Conservation (phyloP, 331 rosid genomes). For the Cydonia oblonga region DNA sequence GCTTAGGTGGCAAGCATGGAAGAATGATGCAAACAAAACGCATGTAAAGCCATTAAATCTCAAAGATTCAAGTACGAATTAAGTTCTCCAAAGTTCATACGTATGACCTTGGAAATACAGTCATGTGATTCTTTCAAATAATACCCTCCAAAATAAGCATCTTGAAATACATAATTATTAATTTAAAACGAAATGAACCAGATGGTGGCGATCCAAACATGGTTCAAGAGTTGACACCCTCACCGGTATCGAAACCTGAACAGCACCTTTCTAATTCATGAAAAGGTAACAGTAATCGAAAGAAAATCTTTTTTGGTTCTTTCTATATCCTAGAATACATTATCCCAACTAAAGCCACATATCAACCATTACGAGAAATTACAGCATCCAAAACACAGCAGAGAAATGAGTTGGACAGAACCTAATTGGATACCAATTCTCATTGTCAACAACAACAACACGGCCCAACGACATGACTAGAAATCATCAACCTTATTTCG, state of each 20-base stretch:
- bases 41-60: neutral
- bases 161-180: neutral
- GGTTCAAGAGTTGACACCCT: neutral
- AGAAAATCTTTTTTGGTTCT: neutral
- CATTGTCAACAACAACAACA: neutral
- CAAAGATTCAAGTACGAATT: neutral
- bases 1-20: neutral
- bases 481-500: neutral
- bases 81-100: neutral
- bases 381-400: neutral
- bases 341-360: neutral
- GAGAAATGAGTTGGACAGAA: neutral
- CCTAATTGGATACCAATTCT: neutral
- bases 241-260: neutral
- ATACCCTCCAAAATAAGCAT: neutral
- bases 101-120: neutral
- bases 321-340: neutral
- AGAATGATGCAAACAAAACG: neutral
- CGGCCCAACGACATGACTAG: neutral
- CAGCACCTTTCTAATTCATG: neutral
- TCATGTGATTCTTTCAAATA: neutral
- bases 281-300: neutral
- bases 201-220: too few relatives aligned
- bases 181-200: neutral
- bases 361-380: neutral